Base-by-base conservation (phyloP, 129 eudicot genomes). In the Deinandra increscens region DNA sequence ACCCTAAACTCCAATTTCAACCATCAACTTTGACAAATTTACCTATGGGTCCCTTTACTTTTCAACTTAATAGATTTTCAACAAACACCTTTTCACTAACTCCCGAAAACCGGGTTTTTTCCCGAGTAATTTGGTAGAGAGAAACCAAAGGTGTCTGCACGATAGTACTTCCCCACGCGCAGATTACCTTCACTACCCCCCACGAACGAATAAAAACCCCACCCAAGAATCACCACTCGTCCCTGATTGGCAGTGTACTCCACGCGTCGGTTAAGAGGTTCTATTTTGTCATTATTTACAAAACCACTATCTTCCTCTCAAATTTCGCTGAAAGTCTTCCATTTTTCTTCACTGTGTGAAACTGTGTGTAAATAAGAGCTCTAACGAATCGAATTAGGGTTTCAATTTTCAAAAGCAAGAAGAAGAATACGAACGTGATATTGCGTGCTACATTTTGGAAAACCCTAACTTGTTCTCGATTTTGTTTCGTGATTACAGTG, bases 231-330 rank as follows among this genome's bases (percentile, higher is more conserved):
- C 81, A 69, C 7, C 75, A 17, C n/a, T 61, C 15, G 15, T 1
- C 26, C 46, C 9, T 13, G 5, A 76, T 69, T 69, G 71, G 75
- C 18, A 0, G 75, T 76, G 58, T 0, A 49, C 0, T 0, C 8
- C 71, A 76, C 81, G 70, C 75, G 64, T 71, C 70, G 39, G 38
- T 58, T 22, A 3, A 22, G 15, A 29, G 8, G 17, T 14, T 26
- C 69, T 69, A 76, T 76, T 76, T 76, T 76, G 69, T 60, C 70
- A 76, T 76, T 69, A 76, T 76, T 76, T 76, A 76, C 81, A 76
- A 76, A 69, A 76, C 75, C 81, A 76, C 64, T 48, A 76, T 76
- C 75, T 26, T 26, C 31, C 31, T 26, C 31, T 3, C 31, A 26
- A 26, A 26, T 26, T 26, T 26, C 31, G 31, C 31, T 26, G 31